Evolutionary conservation across 139 green algal species (phyloP).

Genomic region (Coelastrella sp.): DNA sequence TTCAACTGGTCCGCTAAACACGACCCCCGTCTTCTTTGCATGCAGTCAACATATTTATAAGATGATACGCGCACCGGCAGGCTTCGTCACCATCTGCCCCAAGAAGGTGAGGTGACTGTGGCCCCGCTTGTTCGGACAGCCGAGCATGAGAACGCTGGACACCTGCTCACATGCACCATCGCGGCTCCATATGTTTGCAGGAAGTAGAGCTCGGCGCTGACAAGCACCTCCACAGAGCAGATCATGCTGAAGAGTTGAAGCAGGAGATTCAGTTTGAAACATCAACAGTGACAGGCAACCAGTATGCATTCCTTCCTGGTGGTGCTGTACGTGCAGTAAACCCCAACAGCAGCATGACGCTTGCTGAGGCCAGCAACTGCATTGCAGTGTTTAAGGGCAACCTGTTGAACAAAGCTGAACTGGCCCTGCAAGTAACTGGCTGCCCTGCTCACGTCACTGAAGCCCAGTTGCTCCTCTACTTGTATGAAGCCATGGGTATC

Average conservation of each 20-base stretch:
- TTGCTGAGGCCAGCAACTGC: slow-evolving; percentile 21
- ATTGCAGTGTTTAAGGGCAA: slow-evolving; percentile 48
- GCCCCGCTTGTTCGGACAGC: not conserved
- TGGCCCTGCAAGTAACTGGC: slow-evolving; percentile 3
- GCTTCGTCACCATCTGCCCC: slow-evolving; percentile 42
- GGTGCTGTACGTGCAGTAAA: slow-evolving; percentile 46
- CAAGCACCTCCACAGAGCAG: slow-evolving; percentile 33
- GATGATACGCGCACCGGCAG: slow-evolving; percentile 16
- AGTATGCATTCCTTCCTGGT: slow-evolving; percentile 42
- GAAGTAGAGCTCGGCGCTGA: slow-evolving; percentile 40
- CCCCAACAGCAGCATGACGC: slow-evolving; percentile 42
- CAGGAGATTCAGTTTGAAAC: slow-evolving; percentile 29
- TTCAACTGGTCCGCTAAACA: not conserved
- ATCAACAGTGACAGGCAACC: slow-evolving; percentile 7
- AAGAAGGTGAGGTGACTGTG: slow-evolving; percentile 20
- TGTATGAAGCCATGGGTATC: slow-evolving; percentile 55
- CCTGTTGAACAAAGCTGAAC: slow-evolving; percentile 42
- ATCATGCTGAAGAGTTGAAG: slow-evolving; percentile 37
- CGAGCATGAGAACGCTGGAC: too few relatives aligned
- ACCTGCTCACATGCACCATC: not conserved
- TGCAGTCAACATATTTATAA: not conserved
- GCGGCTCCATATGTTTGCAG: not conserved
- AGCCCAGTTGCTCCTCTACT: slow-evolving; percentile 37
- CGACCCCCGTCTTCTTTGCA: not conserved
- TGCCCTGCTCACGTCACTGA: slow-evolving; percentile 2